phyloP scores from a whole-genome alignment of 2,329 filamentous ascomycete species.

The Blastomyces gilchristii region DNA sequence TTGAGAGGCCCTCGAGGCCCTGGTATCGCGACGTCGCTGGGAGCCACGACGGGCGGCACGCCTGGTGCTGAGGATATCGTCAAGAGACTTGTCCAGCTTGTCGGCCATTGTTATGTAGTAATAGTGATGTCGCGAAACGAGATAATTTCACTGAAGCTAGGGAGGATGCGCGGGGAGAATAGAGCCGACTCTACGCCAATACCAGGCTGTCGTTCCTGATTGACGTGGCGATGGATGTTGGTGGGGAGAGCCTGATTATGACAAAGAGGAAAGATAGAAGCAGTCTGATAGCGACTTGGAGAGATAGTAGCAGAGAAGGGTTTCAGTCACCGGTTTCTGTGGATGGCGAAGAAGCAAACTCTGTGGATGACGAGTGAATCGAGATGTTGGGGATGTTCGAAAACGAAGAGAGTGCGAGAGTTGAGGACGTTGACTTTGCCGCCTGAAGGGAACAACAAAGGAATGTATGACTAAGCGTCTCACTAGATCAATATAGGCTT shows the following conservation, averaged over 20 bases:
- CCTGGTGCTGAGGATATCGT: slow-evolving; percentile 84
- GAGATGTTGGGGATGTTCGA: neutral
- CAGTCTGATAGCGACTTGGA: neutral
- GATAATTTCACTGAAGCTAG: neutral
- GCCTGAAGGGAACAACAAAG: no score
- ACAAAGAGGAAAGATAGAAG: neutral
- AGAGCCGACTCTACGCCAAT: neutral
- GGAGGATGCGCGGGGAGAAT: neutral
- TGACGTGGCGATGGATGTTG: slow-evolving; percentile 1
- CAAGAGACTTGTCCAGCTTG: slow-evolving; percentile 94
- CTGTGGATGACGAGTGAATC: neutral
- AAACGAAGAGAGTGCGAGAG: slow-evolving; percentile 8
- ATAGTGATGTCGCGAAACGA: neutral
- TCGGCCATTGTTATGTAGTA: slow-evolving; percentile 56
- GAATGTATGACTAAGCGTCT: neutral
- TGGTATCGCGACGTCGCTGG: slow-evolving; percentile 34
- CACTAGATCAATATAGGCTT: neutral
- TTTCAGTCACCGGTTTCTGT: neutral
- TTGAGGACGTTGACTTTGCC: neutral
- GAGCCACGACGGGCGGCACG: slow-evolving; percentile 42
- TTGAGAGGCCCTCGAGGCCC: slow-evolving; percentile 29
- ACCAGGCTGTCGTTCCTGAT: neutral
- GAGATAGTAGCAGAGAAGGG: neutral
- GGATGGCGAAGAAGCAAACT: neutral
- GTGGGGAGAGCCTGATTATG: neutral